Base-by-base conservation (phyloP, 495 filamentous ascomycete genomes). In the Trichoderma erinaceum region DNA sequence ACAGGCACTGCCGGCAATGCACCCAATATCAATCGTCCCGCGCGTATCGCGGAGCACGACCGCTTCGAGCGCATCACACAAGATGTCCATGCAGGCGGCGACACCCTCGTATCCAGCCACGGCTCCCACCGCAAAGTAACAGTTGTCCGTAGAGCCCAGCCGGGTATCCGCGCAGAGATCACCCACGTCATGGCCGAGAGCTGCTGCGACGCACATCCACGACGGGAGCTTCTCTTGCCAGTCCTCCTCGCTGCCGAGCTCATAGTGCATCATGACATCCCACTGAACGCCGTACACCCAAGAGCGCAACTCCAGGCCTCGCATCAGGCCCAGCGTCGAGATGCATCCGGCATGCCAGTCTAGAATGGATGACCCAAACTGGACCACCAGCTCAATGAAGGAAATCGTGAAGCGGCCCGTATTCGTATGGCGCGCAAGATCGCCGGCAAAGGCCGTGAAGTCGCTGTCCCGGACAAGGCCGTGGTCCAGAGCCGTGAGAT, bases 91-190 rank as follows among this genome's bases (percentile, higher is more conserved):
- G 48, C 48, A 52, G 48, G 48, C 48, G n/a, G 48, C 48, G 3
- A 52, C 48, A 52, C 48, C 48, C n/a, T 52, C 48, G 21, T 52
- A 52, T 52, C 48, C 48, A 23, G 48, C 48, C 48, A 21, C 21
- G 48, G 18, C 48, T 4, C 48, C 48, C n/a, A 52, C 48, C 16
- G 48, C 48, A 23, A 52, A 52, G 48, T 52, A 52, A n/a, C 18
- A 18, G 48, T 52, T 52, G 48, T 52, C 48, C 8, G n/a, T 23
- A 23, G 18, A 52, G 48, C 48, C 48, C n/a, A 52, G 10, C 21
- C 48, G 48, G 18, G 48, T 52, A 18, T 52, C 48, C 6, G 18
- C 21, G n/a, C 48, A 52, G 18, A 52, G 48, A 25, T 52, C 48
- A 3, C 48, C 48, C 8, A 23, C 48, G 10, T 52, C 48, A 21